Evolutionary conservation across 192 early-diverging fungal genomes (phyloP), one percentile per base, ranked within the genome.

Genomic region (Podila clonocystis): DNA sequence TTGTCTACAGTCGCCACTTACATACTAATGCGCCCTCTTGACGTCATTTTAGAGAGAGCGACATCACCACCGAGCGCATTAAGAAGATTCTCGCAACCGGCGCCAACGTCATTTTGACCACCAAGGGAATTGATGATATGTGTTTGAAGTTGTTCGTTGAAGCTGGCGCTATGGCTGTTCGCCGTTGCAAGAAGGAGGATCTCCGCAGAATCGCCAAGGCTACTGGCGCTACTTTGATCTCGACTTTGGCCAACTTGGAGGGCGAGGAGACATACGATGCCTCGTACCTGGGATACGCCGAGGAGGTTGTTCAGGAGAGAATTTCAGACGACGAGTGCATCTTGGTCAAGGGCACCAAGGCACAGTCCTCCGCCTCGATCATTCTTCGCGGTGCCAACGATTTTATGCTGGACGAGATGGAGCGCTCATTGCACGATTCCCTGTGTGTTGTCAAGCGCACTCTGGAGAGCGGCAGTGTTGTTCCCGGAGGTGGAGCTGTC

Each of bases 391-490:
- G 98, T 33, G 97, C 98, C 58, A 99, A 98, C 83, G 98, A 99
- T 80, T 99, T 93, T 74, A 97, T 98, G 97, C 87, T 99, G 60
- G 98, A 99, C 67, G 98, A 99, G 87, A 99, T 99, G 97, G 98
- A 99, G 84, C 90, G 98, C 61, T 94, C 96, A 28, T 75, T 99
- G 67, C 98, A 99, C 76, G 98, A 99, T 86, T 88, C 92, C 50
- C 73, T 99, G 71, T 97, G 95, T 75, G 96, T 96, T 19, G 96
- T 99, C 60, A 98, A 98, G 91, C 89, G 98, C 29, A 98, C 97
- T 8, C 85, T 99, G 60, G 98, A 99, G 83, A 95, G 94, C 65
- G 95, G 96, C 50, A 91, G 91, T 33, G 96, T 98, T 34, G 98
- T 99, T 48, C 98, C 98, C 45, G 98, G 98, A 75, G 97, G 97